Evolutionary conservation across 768 basidiomycete species (phyloP).

Genomic region (Mycena belliarum): DNA sequence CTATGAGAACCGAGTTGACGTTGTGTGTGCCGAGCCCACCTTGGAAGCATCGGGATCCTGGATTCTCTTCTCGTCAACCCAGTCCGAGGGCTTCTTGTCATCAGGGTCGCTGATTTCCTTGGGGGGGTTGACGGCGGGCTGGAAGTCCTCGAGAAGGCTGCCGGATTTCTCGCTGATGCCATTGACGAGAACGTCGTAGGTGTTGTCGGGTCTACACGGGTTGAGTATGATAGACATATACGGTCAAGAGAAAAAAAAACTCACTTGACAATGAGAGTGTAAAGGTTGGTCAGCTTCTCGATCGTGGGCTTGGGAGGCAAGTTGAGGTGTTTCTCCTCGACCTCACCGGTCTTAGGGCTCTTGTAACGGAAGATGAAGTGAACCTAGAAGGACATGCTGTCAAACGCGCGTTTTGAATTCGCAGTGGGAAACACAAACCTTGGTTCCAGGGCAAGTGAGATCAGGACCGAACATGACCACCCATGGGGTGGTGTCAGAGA

Average conservation of each 20-base stretch:
- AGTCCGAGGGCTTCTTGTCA: conserved; percentile 87
- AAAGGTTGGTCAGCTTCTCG: conserved; percentile 89
- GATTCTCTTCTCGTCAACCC: conserved; percentile 91
- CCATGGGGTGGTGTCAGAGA: conserved; percentile 92
- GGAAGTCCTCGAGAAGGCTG: conserved; percentile 89
- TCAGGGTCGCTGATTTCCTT: conserved; percentile 92
- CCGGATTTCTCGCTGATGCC: conserved; percentile 80
- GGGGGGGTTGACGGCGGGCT: conserved; percentile 89
- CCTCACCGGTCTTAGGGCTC: conserved; percentile 89
- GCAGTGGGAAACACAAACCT: conserved; percentile 48
- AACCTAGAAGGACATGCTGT: conserved; percentile 47
- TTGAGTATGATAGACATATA: conserved; percentile 83
- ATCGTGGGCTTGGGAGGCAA: conserved; percentile 81
- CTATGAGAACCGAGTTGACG: background rate
- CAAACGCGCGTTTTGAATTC: background rate
- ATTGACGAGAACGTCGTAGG: conserved; percentile 90
- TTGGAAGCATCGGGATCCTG: conserved; percentile 82
- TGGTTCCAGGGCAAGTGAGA: conserved; percentile 87
- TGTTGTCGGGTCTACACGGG: conserved; percentile 78
- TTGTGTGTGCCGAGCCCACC: conserved; percentile 38
- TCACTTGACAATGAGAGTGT: conserved; percentile 91
- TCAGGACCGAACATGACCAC: conserved; percentile 98
- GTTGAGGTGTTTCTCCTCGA: conserved; percentile 95
- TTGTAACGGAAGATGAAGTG: conserved; percentile 99
- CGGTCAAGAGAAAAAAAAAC: conserved; percentile 52